phyloP scores from a whole-genome alignment of 179 eudicot genomes.

The Silene noctiflora region DNA sequence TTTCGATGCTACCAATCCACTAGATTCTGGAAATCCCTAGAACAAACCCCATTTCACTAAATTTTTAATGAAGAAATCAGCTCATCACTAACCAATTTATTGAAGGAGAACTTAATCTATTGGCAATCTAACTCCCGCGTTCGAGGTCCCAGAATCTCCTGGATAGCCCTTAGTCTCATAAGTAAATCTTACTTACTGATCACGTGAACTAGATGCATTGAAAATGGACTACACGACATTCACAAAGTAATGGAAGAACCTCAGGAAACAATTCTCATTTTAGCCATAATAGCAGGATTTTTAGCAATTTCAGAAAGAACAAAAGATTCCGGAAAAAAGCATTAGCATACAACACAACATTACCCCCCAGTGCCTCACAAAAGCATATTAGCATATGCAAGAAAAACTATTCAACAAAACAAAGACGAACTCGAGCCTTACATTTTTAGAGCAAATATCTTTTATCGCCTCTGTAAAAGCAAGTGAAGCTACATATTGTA shows the following conservation, averaged over 20 bases:
- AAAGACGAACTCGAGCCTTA: slow-evolving; percentile 27
- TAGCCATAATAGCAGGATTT: neutral
- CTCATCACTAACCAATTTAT: too few species aligned
- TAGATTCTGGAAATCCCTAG: neutral
- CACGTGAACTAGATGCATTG: neutral
- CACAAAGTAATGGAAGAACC: neutral
- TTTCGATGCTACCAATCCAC: neutral
- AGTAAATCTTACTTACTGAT: neutral
- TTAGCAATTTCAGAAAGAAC: neutral
- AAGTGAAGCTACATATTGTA: slow-evolving; percentile 81
- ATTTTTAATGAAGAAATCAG: neutral
- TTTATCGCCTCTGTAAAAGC: slow-evolving; percentile 90
- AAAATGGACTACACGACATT: neutral
- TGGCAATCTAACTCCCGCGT: neutral
- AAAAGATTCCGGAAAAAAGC: neutral
- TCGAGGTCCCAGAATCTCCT: too few species aligned
- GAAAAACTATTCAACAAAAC: neutral
- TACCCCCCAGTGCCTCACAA: neutral
- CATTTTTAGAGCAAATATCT: slow-evolving; percentile 52
- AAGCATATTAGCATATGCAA: neutral
- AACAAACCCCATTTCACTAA: neutral
- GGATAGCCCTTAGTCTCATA: neutral
- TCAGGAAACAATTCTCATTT: neutral
- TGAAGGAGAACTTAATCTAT: neutral
- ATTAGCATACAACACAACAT: too few species aligned